phyloP scores from a whole-genome alignment of 2,329 filamentous ascomycete species.

The Colletotrichum caudatum region DNA sequence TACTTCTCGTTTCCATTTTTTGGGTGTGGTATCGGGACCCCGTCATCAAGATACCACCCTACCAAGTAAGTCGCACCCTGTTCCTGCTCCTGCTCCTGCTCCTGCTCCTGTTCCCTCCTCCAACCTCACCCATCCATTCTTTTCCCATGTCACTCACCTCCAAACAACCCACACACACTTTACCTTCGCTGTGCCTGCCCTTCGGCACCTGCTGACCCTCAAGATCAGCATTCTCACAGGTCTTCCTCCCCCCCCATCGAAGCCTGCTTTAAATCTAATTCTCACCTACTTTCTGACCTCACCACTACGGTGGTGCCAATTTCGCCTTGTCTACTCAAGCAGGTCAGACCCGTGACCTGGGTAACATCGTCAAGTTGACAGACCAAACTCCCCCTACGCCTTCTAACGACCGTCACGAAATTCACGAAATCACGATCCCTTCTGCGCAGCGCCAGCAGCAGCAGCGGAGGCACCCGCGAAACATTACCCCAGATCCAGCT shows the following conservation, averaged over 20 bases:
- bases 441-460: slow-evolving; percentile 54
- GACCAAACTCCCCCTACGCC: slow-evolving; percentile 53
- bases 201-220: slow-evolving; percentile 33
- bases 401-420: slow-evolving; percentile 68
- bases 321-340: slow-evolving; percentile 63
- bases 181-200: slow-evolving; percentile 15
- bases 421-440: slow-evolving; percentile 59
- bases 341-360: slow-evolving; percentile 51
- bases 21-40: slow-evolving; percentile 30
- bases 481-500: slow-evolving; percentile 53
- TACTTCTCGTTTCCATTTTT: slow-evolving; percentile 30
- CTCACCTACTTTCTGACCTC: slow-evolving; percentile 36
- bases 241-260: slow-evolving; percentile 1
- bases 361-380: slow-evolving; percentile 60
- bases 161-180: slow-evolving; percentile 30
- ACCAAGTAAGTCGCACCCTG: slow-evolving; percentile 34
- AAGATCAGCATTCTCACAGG: slow-evolving; percentile 32
- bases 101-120: slow-evolving; percentile 20
- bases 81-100: neutral
- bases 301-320: slow-evolving; percentile 57
- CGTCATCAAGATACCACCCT: slow-evolving; percentile 38
- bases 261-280: slow-evolving; percentile 8
- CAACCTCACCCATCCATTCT: slow-evolving; percentile 36
- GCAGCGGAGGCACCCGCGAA: slow-evolving; percentile 58
- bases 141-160: slow-evolving; percentile 27